Percentiles rank a stretch among this genome's conserved stretches.
phyloP scores from a whole-genome alignment of 148 eudicot genomes.

The Rhododendron molle region DNA sequence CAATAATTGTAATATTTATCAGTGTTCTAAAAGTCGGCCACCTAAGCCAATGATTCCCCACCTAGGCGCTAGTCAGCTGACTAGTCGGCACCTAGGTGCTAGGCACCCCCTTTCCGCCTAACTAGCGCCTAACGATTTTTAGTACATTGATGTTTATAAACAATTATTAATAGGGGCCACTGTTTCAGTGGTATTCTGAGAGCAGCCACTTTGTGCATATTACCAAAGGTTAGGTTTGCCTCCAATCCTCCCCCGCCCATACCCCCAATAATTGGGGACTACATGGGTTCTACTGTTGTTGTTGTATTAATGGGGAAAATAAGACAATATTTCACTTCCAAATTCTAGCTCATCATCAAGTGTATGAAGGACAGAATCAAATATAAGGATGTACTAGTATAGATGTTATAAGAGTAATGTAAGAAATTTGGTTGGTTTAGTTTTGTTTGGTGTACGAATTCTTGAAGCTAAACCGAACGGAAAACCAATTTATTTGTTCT shows the following conservation, averaged over 20 bases:
- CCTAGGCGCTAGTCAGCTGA: background rate
- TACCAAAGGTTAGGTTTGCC: no score
- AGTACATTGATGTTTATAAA: background rate
- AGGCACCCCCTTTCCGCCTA: no score
- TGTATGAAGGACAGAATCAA: background rate
- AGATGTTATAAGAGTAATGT: background rate
- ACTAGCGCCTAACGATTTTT: no score
- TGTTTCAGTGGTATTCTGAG: no score
- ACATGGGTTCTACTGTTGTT: no score
- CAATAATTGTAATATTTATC: background rate
- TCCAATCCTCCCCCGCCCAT: no score
- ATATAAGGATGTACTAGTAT: background rate
- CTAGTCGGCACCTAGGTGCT: no score
- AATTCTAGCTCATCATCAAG: background rate
- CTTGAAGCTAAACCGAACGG: background rate
- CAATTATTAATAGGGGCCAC: background rate
- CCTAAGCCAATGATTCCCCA: background rate
- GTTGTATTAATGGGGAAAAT: background rate
- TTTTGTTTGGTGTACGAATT: background rate
- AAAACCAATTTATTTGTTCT: background rate
- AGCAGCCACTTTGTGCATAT: no score
- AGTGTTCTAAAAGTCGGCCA: background rate
- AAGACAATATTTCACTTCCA: background rate
- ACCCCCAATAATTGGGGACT: no score
- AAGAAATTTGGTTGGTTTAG: background rate